These are phyloP conservation scores for Phlebopus sp. DNA, from an alignment of 1,284 basidiomycete species.

Conservation along the genomic window DNA sequence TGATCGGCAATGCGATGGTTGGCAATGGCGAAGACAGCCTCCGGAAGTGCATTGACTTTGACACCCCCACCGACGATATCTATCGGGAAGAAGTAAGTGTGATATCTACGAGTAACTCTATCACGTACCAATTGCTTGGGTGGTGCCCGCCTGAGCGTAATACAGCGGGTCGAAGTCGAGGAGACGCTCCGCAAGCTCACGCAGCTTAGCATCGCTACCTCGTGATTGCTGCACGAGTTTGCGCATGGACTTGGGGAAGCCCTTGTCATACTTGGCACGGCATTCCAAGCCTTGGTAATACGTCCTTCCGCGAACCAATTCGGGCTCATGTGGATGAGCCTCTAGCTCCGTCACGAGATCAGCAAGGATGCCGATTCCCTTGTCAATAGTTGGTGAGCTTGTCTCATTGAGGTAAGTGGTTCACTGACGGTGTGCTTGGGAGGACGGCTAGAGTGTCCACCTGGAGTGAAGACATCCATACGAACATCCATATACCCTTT, in stretches of 20 bases:
- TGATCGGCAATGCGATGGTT: slow-evolving; percentile 44
- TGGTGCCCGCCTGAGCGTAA: slow-evolving; percentile 37
- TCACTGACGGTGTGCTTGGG: slow-evolving; percentile 50
- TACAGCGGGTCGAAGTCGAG: slow-evolving; percentile 27
- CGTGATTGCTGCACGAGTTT: slow-evolving; percentile 27
- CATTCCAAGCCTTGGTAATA: slow-evolving; percentile 27
- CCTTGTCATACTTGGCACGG: slow-evolving; percentile 21
- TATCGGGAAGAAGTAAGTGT: slow-evolving; percentile 8
- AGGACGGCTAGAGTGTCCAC: slow-evolving; percentile 68
- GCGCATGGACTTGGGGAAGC: slow-evolving; percentile 30
- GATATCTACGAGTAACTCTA: not conserved
- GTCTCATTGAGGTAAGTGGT: not conserved
- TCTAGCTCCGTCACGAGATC: slow-evolving; percentile 51
- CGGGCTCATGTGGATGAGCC: slow-evolving; percentile 40
- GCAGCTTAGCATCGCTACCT: slow-evolving; percentile 26
- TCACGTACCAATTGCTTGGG: slow-evolving; percentile 45
- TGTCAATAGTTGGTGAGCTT: not conserved
- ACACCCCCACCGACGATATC: slow-evolving; percentile 46
- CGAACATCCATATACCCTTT: slow-evolving; percentile 63
- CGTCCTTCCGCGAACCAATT: slow-evolving; percentile 32
- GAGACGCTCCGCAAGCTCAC: slow-evolving; percentile 31
- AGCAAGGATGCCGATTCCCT: slow-evolving; percentile 58
- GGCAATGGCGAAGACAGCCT: slow-evolving; percentile 35
- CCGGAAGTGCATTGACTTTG: slow-evolving; percentile 47
- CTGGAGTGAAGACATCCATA: slow-evolving; percentile 52